These are phyloP conservation scores for Alternaria triticina DNA, from an alignment of 2,329 filamentous ascomycete genomes.

Conservation along the genomic window DNA sequence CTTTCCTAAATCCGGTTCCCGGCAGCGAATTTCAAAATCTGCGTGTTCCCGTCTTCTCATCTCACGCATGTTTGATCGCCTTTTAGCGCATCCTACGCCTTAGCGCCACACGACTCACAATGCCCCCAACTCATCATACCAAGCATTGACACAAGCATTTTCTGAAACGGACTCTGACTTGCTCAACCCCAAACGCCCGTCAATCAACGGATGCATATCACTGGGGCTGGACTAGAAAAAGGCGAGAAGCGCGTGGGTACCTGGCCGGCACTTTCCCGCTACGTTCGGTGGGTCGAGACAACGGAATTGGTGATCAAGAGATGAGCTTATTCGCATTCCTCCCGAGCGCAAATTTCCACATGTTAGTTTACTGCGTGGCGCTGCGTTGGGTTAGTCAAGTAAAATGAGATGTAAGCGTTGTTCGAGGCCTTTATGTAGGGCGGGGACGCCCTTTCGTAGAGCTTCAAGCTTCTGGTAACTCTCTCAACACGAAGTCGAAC, in stretches of 20 bases:
- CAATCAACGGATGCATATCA: conserved; percentile 3
- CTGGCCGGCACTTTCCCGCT: neutral
- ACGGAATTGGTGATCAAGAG: conserved; percentile 8
- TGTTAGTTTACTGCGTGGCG: conserved; percentile 5
- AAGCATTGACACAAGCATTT: conserved; percentile 19
- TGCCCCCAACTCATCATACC: conserved; percentile 14
- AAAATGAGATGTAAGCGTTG: conserved; percentile 18
- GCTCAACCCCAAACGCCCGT: conserved; percentile 1
- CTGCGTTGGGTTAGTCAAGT: conserved; percentile 19
- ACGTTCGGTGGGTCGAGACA: neutral
- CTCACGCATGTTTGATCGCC: conserved; percentile 43
- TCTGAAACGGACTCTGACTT: conserved; percentile 20
- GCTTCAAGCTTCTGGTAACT: conserved; percentile 16
- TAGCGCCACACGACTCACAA: conserved; percentile 13
- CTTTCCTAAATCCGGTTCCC: neutral
- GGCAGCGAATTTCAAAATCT: neutral
- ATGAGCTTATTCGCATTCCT: conserved; percentile 25
- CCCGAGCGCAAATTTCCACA: conserved; percentile 29
- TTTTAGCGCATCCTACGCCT: conserved; percentile 29
- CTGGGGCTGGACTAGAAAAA: conserved; percentile 7
- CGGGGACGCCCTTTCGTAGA: conserved; percentile 5
- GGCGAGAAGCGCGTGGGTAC: conserved; percentile 7
- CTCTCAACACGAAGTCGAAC: conserved; percentile 11
- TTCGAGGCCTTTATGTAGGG: conserved; percentile 24
- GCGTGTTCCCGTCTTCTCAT: conserved; percentile 31